Evolutionary conservation across 164 flowering plant species (phyloP).

Genomic region (Echeveria elegans): DNA sequence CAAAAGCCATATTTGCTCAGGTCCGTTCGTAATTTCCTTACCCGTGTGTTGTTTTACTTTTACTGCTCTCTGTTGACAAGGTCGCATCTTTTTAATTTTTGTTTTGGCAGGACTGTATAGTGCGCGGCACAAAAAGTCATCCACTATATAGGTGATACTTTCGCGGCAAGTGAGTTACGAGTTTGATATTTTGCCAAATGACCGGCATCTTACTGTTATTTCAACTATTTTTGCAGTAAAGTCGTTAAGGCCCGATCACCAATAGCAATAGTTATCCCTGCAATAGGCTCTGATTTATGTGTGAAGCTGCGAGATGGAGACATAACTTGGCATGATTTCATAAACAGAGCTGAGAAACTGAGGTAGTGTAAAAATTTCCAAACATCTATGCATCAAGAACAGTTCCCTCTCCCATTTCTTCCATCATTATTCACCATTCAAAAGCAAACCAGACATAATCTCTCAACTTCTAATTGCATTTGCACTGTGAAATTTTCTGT

Average conservation of each 20-base stretch:
- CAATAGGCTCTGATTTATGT: conserved; percentile 34
- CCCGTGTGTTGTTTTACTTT: not conserved
- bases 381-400: not conserved
- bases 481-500: not conserved
- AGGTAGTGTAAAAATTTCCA: conserved; percentile 31
- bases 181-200: conserved; percentile 5
- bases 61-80: not conserved
- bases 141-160: conserved; percentile 75
- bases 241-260: conserved; percentile 82
- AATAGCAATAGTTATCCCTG: conserved; percentile 63
- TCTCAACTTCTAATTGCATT: not conserved
- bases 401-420: not conserved
- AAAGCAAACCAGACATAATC: not conserved
- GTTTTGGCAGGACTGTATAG: conserved; percentile 52
- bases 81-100: not conserved
- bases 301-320: conserved; percentile 55
- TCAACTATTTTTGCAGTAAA: conserved; percentile 46
- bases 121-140: conserved; percentile 66
- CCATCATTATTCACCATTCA: not conserved
- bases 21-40: conserved; percentile 22
- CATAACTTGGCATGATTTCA: conserved; percentile 67
- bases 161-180: conserved; percentile 2
- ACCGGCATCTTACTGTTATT: not conserved
- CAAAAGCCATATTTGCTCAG: conserved; percentile 93
- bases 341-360: conserved; percentile 38